These are phyloP conservation scores for Urochloa ruziziensis DNA, from an alignment of 176 grass and related monocot species.

Conservation along the genomic window DNA sequence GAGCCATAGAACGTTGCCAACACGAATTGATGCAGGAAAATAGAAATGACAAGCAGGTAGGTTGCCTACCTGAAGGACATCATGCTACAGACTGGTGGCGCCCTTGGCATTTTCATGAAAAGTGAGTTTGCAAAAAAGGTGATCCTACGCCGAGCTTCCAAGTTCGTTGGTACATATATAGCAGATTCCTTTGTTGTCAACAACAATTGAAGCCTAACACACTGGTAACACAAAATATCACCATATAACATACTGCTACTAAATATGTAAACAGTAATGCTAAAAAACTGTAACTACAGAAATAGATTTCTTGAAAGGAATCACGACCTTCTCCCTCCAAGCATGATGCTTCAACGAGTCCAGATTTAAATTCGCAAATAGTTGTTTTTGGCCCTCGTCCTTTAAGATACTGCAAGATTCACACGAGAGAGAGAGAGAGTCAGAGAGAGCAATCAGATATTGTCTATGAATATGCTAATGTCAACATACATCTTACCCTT, in stretches of 20 bases:
- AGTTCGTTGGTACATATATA: slow-evolving; percentile 75
- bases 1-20: neutral
- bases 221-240: slow-evolving; percentile 46
- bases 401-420: slow-evolving; percentile 36
- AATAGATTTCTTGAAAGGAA: slow-evolving; percentile 31
- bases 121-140: slow-evolving; percentile 99
- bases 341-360: slow-evolving; percentile 11
- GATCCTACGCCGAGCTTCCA: slow-evolving; percentile 91
- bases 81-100: slow-evolving; percentile 76
- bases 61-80: slow-evolving; percentile 79
- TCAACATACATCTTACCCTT: slow-evolving; percentile 46
- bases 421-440: neutral
- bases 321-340: slow-evolving; percentile 73
- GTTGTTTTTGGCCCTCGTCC: slow-evolving; percentile 19
- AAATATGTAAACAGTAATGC: slow-evolving; percentile 3
- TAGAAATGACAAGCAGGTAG: neutral
- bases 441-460: neutral
- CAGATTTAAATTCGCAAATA: slow-evolving; percentile 68
- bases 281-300: slow-evolving; percentile 17
- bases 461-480: neutral
- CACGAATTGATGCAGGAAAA: neutral
- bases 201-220: slow-evolving; percentile 80
- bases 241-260: neutral
- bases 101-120: slow-evolving; percentile 88
- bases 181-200: slow-evolving; percentile 92